Base-by-base conservation (phyloP, 768 basidiomycete genomes). In the Lactifluus pinguis region DNA sequence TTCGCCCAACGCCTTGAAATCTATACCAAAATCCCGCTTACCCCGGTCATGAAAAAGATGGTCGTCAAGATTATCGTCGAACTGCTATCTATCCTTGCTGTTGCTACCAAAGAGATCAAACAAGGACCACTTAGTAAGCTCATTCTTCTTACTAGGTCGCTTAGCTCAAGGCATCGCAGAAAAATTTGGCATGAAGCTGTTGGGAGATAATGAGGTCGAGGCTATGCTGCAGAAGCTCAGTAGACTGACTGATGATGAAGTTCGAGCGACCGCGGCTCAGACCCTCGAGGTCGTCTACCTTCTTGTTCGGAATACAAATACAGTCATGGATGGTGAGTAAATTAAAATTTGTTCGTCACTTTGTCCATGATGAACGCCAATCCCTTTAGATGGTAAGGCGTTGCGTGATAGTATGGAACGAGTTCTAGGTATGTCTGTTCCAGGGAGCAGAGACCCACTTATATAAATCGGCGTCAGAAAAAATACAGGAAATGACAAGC, bases 171-270 rank as follows among this genome's bases (percentile, higher is more conserved):
- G 1, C 9, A 14, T 17, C 3, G 14, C 34, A 59, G 58, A 48
- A 36, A 59, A 53, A 32, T 41, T 59, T 2, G 25, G 41, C 6
- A 53, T 29, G 45, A 48, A 52, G 45, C n/a, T 59, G 6, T n/a
- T 53, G 2, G 58, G 58, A 47, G 51, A 59, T 8, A 59, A 53
- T 14, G 58, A 53, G 3, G 53, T 59, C 4, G 36, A 53, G 9
- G 45, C 25, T 0, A n/a, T 19, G 1, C 25, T 53, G 13, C 11
- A 32, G 36, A 53, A 52, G 36, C 21, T 59, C 1, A 38, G 49
- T 19, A 47, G 38, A 17, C 59, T 54, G 29, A 54, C 53, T 4
- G 29, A 41, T 14, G 53, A 60, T 6, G 59, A 60, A 19, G 39
- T 21, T 19, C 52, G 38, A 19, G 29, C 38, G 7, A 49, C 39